Evolutionary conservation across 345 rosid genomes (phyloP).

Genomic region (Eutrema heterophyllum): DNA sequence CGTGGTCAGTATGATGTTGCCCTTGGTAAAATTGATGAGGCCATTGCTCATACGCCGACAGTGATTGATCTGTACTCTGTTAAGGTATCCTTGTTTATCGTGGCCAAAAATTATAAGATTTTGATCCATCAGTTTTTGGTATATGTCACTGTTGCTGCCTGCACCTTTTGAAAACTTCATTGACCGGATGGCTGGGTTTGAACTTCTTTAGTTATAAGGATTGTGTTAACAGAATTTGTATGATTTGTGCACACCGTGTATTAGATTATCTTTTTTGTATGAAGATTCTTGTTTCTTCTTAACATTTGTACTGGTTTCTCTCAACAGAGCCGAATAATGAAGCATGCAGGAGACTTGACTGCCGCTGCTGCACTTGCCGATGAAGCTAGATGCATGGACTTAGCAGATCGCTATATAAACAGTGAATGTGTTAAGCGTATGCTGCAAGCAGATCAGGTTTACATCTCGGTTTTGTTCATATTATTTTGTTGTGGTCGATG

Average conservation of each 20-base stretch:
- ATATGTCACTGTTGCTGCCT: background rate
- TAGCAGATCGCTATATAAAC: constrained; percentile 90
- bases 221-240: background rate
- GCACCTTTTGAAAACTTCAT: background rate
- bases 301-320: constrained; percentile 16
- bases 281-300: constrained; percentile 6
- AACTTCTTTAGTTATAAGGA: constrained; percentile 1
- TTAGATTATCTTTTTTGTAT: background rate
- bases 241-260: constrained; percentile 2
- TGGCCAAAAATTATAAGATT: background rate
- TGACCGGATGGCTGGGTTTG: constrained; percentile 7
- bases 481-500: background rate
- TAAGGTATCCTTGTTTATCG: constrained; percentile 55
- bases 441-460: constrained; percentile 99
- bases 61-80: constrained; percentile 91
- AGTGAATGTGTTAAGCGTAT: constrained; percentile 98
- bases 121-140: background rate
- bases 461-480: background rate
- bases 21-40: constrained; percentile 80
- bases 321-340: constrained; percentile 88
- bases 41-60: constrained; percentile 92
- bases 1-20: constrained; percentile 76
- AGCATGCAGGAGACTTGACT: constrained; percentile 92
- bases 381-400: constrained; percentile 99
- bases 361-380: constrained; percentile 96